Conservation (phyloP, 2,329 filamentous ascomycete species). For the Hymenoscyphus infarciens region DNA sequence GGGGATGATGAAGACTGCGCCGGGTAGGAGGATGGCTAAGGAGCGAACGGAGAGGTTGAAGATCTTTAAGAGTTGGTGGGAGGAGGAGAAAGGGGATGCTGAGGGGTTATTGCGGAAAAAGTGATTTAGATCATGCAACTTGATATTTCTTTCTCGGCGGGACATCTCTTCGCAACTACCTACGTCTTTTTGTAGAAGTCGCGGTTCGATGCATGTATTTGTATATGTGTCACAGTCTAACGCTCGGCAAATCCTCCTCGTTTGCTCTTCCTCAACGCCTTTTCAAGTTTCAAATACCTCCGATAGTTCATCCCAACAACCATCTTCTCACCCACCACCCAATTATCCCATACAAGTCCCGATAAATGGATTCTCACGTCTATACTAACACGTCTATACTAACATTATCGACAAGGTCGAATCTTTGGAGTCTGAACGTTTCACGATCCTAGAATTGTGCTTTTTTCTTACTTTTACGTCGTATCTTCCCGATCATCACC, state of each 20-base stretch:
- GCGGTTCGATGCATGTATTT: background rate
- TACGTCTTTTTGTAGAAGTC: background rate
- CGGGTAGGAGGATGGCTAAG: constrained; percentile 50
- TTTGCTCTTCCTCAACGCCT: background rate
- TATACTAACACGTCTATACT: too few relatives aligned
- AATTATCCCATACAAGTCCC: too few relatives aligned
- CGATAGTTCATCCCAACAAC: too few relatives aligned
- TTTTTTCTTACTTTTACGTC: too few relatives aligned
- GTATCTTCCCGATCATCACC: too few relatives aligned
- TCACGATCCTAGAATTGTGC: too few relatives aligned
- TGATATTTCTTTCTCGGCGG: background rate
- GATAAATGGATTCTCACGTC: too few relatives aligned
- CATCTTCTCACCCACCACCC: too few relatives aligned
- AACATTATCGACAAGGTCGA: too few relatives aligned
- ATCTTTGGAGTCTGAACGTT: too few relatives aligned
- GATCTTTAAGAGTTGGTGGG: constrained; percentile 56
- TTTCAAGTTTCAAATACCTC: background rate
- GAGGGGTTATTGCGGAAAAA: constrained; percentile 29
- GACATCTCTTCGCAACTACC: background rate
- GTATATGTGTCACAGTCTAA: background rate
- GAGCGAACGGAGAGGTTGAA: constrained; percentile 51
- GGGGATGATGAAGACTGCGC: constrained; percentile 60
- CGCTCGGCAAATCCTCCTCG: background rate
- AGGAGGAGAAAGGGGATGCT: constrained; percentile 43
- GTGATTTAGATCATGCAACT: constrained; percentile 12